These are phyloP conservation scores for Solanum sitiens DNA, from an alignment of 257 asterid genomes.

Conservation along the genomic window DNA sequence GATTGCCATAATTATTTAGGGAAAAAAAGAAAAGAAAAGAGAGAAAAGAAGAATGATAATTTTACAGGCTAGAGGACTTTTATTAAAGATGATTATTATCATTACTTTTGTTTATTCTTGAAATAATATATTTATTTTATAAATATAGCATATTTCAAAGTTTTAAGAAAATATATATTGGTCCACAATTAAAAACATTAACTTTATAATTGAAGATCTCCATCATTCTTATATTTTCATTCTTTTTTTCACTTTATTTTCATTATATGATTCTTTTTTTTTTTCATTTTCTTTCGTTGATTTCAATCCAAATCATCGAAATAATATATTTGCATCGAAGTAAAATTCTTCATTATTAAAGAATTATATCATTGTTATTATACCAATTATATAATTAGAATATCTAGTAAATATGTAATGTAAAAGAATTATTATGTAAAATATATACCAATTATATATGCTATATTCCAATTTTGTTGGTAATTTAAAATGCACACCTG, in stretches of 20 bases:
- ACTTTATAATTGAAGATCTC: background rate
- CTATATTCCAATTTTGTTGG: background rate
- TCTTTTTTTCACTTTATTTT: background rate
- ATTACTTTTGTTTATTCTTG: background rate
- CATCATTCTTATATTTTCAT: background rate
- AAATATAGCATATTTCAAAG: background rate
- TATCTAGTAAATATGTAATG: background rate
- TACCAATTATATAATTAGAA: background rate
- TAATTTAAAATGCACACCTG: background rate
- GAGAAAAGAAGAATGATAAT: background rate
- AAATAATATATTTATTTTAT: background rate
- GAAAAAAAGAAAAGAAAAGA: background rate
- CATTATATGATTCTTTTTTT: background rate
- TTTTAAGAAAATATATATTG: background rate
- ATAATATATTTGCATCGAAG: background rate
- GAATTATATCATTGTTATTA: background rate
- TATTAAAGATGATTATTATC: background rate
- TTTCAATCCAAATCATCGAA: background rate
- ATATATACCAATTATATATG: background rate
- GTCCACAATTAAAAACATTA: background rate
- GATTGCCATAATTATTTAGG: background rate
- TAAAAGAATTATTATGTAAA: background rate
- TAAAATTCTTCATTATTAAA: background rate
- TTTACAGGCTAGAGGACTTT: background rate
- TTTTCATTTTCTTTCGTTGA: background rate